Percentiles rank a stretch among this genome's conserved stretches.
Conservation (phyloP, 2,329 filamentous ascomycete genomes). For the Lachnellula arida region DNA sequence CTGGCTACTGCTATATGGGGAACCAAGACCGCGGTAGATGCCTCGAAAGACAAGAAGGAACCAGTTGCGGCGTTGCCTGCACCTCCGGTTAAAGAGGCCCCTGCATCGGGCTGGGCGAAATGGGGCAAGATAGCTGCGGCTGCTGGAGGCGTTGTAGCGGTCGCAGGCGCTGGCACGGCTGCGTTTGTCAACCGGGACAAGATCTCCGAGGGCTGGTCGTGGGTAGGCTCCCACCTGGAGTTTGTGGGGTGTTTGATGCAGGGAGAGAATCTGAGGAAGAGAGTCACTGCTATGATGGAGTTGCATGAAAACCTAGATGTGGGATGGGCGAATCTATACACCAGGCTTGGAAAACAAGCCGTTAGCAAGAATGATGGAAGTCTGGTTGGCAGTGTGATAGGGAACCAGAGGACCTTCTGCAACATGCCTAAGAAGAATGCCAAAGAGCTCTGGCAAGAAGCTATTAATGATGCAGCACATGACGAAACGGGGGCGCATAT, state of each 20-base stretch:
- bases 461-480: constrained; percentile 70
- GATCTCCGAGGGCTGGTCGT: constrained; percentile 69
- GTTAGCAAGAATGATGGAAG: constrained; percentile 42
- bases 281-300: constrained; percentile 63
- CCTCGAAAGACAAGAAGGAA: constrained; percentile 32
- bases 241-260: constrained; percentile 87
- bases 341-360: constrained; percentile 68
- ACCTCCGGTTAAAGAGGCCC: constrained; percentile 37
- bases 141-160: constrained; percentile 77
- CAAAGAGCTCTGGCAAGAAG: constrained; percentile 59
- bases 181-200: constrained; percentile 83
- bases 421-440: constrained; percentile 61
- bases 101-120: constrained; percentile 57
- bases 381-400: constrained; percentile 55
- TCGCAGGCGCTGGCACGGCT: constrained; percentile 76
- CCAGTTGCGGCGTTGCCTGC: constrained; percentile 36
- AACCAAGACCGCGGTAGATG: constrained; percentile 35
- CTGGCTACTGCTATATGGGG: constrained; percentile 66
- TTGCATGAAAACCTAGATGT: constrained; percentile 62
- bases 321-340: constrained; percentile 84
- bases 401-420: constrained; percentile 80
- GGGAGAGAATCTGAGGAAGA: constrained; percentile 73
- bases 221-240: constrained; percentile 86
- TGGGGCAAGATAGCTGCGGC: constrained; percentile 86
- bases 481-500: constrained; percentile 83